Percentiles rank a stretch among this genome's conserved stretches.
These are phyloP conservation scores for Aspergillus sp. DNA, from an alignment of 2,329 filamentous ascomycete genomes.

Conservation along the genomic window DNA sequence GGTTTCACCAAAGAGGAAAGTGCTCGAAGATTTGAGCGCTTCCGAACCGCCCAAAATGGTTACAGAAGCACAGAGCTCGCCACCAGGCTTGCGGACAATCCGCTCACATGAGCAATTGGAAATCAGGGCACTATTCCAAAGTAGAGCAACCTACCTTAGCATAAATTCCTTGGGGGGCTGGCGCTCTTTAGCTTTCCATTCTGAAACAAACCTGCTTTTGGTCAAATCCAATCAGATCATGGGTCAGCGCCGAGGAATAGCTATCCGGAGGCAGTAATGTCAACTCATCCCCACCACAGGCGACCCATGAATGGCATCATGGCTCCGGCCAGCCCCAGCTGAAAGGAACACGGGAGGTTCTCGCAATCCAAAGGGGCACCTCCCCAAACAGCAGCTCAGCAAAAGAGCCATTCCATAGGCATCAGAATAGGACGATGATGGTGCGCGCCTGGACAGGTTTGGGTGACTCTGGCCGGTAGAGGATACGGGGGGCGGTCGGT, in stretches of 20 bases:
- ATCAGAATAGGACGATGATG: conserved; percentile 1
- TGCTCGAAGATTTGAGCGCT: not conserved
- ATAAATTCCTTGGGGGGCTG: not conserved
- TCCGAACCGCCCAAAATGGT: not conserved
- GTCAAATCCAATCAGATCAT: not conserved
- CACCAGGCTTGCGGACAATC: not conserved
- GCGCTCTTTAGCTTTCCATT: not conserved
- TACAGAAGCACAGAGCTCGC: not conserved
- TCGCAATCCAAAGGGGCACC: not conserved
- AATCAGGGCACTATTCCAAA: not conserved
- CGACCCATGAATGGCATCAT: not conserved
- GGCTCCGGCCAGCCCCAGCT: not conserved
- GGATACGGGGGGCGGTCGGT: conserved; percentile 3
- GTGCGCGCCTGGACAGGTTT: not conserved
- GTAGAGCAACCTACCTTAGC: not conserved
- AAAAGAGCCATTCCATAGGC: not conserved
- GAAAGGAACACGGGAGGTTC: not conserved
- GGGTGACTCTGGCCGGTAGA: not conserved
- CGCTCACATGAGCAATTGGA: not conserved
- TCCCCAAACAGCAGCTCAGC: not conserved
- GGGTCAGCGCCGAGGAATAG: not conserved
- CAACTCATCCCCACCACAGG: not conserved
- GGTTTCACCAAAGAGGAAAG: not conserved
- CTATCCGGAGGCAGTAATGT: not conserved
- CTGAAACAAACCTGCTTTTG: not conserved